Conservation (phyloP, 2,329 filamentous ascomycete genomes). For the Stenocarpella maydis region DNA sequence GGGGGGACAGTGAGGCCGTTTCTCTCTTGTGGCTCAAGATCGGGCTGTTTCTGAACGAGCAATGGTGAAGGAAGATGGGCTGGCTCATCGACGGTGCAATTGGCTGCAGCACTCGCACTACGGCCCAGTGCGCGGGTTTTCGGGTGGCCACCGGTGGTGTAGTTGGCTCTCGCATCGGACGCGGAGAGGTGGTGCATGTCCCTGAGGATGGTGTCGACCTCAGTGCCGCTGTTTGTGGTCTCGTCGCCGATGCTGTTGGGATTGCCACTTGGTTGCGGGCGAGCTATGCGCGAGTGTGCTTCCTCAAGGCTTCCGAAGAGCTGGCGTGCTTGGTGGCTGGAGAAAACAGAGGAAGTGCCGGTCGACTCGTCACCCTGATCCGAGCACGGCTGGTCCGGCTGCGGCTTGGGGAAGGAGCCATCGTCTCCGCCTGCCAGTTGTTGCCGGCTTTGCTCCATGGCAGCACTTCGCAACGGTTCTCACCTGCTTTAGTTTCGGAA, state of each 20-base stretch:
- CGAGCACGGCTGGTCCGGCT: background rate
- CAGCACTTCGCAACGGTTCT: background rate
- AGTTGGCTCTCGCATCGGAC: constrained; percentile 6
- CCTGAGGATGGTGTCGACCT: constrained; percentile 7
- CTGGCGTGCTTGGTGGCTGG: constrained; percentile 43
- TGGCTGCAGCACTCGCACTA: constrained; percentile 15
- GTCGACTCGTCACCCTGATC: background rate
- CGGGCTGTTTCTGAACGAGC: background rate
- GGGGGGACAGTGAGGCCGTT: background rate
- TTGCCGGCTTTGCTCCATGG: background rate
- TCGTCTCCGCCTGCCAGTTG: background rate
- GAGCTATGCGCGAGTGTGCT: constrained; percentile 50
- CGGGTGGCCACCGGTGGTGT: constrained; percentile 3
- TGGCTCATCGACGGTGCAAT: constrained; percentile 9
- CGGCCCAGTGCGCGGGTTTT: constrained; percentile 2
- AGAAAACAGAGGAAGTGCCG: background rate
- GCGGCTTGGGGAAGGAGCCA: background rate
- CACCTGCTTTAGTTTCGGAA: background rate
- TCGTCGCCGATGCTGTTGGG: constrained; percentile 29
- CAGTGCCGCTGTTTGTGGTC: background rate
- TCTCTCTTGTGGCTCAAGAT: background rate
- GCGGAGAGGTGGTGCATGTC: constrained; percentile 17
- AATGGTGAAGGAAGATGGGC: constrained; percentile 31
- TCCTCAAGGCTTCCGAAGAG: constrained; percentile 49
- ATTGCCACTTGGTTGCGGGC: constrained; percentile 31